These are phyloP conservation scores for Coemansia sp. DNA, from an alignment of 192 early-diverging fungal genomes.

Conservation along the genomic window DNA sequence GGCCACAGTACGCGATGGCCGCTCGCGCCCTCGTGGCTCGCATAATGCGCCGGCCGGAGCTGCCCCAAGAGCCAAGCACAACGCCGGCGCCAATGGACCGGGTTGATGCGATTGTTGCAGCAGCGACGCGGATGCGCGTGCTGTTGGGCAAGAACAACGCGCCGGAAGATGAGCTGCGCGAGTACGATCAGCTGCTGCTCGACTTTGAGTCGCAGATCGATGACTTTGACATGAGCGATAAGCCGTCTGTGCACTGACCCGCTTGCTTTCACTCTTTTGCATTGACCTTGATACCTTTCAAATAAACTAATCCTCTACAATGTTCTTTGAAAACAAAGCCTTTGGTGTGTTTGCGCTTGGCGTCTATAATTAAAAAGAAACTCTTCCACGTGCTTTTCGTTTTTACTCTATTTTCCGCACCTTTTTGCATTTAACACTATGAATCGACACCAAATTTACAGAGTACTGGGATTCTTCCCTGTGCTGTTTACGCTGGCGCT, in stretches of 20 bases:
- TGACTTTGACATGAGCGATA: conserved; percentile 22
- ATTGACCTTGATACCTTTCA: too few species aligned
- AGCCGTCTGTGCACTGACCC: not conserved
- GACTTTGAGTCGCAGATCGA: conserved; percentile 29
- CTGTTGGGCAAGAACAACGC: conserved; percentile 32
- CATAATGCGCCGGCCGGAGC: conserved; percentile 15
- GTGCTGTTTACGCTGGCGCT: conserved; percentile 40
- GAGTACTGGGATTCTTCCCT: conserved; percentile 37
- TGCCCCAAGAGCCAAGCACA: not conserved
- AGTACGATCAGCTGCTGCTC: conserved; percentile 38
- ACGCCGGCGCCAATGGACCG: conserved; percentile 10
- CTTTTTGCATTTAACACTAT: not conserved
- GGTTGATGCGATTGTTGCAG: conserved; percentile 28
- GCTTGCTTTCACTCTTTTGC: not conserved
- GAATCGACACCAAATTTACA: conserved; percentile 42
- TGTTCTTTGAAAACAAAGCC: too few species aligned
- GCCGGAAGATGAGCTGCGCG: conserved; percentile 20
- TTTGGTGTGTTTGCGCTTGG: too few species aligned
- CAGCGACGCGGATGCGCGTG: conserved; percentile 22
- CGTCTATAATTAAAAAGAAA: too few species aligned
- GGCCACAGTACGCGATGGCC: conserved; percentile 25
- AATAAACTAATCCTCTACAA: too few species aligned
- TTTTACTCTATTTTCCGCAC: too few species aligned
- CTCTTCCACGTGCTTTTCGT: too few species aligned
- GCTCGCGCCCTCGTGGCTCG: conserved; percentile 13